Evolutionary conservation across 2,329 filamentous ascomycete genomes (phyloP), one percentile per base, ranked within the genome.

Genomic region (Alternaria sp.): DNA sequence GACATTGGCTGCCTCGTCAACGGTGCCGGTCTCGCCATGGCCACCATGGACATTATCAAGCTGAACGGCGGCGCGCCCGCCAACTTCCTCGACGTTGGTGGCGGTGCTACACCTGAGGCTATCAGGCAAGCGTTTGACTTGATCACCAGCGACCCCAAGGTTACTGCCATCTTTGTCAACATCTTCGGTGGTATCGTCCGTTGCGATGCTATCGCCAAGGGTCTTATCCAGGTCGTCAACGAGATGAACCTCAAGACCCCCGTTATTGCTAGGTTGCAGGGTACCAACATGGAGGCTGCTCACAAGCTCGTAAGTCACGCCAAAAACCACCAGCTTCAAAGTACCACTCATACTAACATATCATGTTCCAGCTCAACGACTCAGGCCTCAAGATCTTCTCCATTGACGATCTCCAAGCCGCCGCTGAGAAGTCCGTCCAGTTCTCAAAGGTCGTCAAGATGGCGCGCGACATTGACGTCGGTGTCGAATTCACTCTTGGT

Each of bases 11-110:
- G 96, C 87, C 88, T 98, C 65, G 96, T 99, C 86, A 99, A 99
- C 86, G 96, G 96, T 81, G 96, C 96, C 77, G 96, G 96, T 86
- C 91, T 99, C 72, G 96, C 96, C 84, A 99, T 99, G 96, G 96
- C 96, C 69, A 99, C 96, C 81, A 99, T 99, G 96, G 96, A 99
- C 83, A 98, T 99, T 83, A 99, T 99, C 89, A 98, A 99, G 90
- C 89, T 99, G 69, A 99, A 98, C 85, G 96, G 96, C 74, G 96
- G 96, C 69, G 86, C 89, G 79, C 96, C 96, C 67, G 96, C 96
- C 75, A 99, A 99, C 89, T 99, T 99, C 90, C 88, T 99, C 74
- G 96, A 99, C 81, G 96, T 99, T 74, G 96, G 96, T 79, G 96
- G 96, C 81, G 96, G 96, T 86, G 96, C 96, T 73, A 99, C 96